Percentiles rank a stretch among this genome's conserved stretches.
These are phyloP conservation scores for Phytophthora pseudosyringae DNA, from an alignment of 352 stramenopile species.

Conservation along the genomic window DNA sequence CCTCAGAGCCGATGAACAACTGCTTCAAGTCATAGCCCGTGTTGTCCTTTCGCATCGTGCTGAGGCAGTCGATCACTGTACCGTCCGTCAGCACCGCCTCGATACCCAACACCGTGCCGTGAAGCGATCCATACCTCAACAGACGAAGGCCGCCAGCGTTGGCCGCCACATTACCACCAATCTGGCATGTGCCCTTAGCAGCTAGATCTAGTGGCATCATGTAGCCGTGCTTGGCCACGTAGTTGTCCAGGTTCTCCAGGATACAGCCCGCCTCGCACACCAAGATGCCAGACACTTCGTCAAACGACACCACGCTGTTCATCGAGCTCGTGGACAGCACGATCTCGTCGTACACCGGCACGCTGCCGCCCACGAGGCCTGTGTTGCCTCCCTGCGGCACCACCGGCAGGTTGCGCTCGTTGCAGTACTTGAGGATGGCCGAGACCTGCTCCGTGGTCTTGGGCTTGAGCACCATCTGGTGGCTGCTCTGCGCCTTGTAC, in stretches of 20 bases:
- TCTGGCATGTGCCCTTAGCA: slow-evolving; percentile 97
- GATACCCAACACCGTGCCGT: slow-evolving; percentile 94
- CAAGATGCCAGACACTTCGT: slow-evolving; percentile 86
- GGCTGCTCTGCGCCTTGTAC: slow-evolving; percentile 66
- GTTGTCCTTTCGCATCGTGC: slow-evolving; percentile 97
- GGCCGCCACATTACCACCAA: slow-evolving; percentile 96
- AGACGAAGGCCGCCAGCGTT: slow-evolving; percentile 96
- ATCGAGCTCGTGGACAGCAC: slow-evolving; percentile 93
- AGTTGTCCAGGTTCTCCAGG: slow-evolving; percentile 93
- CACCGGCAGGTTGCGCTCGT: slow-evolving; percentile 87
- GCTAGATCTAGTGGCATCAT: slow-evolving; percentile 97
- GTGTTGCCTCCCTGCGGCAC: slow-evolving; percentile 98
- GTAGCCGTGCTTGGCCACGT: slow-evolving; percentile 84
- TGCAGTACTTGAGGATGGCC: slow-evolving; percentile 93
- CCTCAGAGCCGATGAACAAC: slow-evolving; percentile 97
- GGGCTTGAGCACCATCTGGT: slow-evolving; percentile 87
- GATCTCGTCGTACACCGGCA: slow-evolving; percentile 93
- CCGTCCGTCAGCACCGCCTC: slow-evolving; percentile 95
- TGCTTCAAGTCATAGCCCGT: slow-evolving; percentile 98
- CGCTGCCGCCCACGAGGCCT: slow-evolving; percentile 94
- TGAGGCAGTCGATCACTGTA: slow-evolving; percentile 91
- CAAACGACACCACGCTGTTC: slow-evolving; percentile 93
- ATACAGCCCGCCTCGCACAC: slow-evolving; percentile 93
- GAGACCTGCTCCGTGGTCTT: slow-evolving; percentile 90
- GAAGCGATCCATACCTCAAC: slow-evolving; percentile 94